phyloP scores from a whole-genome alignment of 1,284 basidiomycete species.

The Fistulina hepatica region DNA sequence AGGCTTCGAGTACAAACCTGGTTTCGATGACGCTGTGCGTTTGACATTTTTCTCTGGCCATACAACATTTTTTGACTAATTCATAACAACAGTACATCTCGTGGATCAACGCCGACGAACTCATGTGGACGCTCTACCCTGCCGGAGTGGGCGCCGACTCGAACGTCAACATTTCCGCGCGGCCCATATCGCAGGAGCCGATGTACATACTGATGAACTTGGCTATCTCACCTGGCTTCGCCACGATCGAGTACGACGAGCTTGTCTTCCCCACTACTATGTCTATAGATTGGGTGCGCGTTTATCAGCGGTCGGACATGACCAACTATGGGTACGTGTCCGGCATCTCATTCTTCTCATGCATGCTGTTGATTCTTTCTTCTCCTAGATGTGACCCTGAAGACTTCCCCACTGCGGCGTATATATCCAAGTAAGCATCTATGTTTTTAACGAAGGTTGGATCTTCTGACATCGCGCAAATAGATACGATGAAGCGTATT shows the following conservation, averaged over 20 bases:
- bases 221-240: constrained; percentile 6
- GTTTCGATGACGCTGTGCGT: constrained; percentile 26
- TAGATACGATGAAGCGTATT: not conserved
- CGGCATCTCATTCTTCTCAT: not conserved
- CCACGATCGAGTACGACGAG: not conserved
- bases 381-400: constrained; percentile 66
- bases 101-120: constrained; percentile 34
- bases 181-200: constrained; percentile 61
- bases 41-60: not conserved
- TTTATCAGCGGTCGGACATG: constrained; percentile 23
- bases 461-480: not conserved
- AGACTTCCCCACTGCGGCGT: constrained; percentile 51
- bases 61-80: not conserved
- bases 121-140: constrained; percentile 53
- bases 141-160: constrained; percentile 49
- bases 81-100: constrained; percentile 39
- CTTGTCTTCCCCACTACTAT: constrained; percentile 2
- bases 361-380: not conserved
- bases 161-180: constrained; percentile 41
- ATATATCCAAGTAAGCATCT: constrained; percentile 36
- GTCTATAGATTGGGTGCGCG: constrained; percentile 8
- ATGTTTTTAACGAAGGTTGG: no score
- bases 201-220: constrained; percentile 29
- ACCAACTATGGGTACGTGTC: constrained; percentile 59
- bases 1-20: constrained; percentile 15